Evolutionary conservation across 129 eudicot genomes (phyloP).

Genomic region (Pseudognaphalium luteoalbum): DNA sequence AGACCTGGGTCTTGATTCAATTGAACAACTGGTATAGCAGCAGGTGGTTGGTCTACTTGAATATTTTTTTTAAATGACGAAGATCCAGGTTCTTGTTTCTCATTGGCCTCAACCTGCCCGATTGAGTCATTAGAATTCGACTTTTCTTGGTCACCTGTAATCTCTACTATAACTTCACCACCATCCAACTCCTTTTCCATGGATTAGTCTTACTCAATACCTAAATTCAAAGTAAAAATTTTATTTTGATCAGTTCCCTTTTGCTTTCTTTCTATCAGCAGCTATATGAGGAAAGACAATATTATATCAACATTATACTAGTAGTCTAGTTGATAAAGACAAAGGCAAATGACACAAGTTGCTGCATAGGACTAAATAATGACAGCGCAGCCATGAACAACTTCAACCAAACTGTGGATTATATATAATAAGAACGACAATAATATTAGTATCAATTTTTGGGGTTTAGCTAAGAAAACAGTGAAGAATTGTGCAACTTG

Average conservation of each 20-base stretch:
- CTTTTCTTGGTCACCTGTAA: slow-evolving; percentile 15
- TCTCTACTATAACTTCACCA: slow-evolving; percentile 40
- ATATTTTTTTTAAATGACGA: slow-evolving; percentile 29
- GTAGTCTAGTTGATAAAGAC: slow-evolving; percentile 10
- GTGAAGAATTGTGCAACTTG: slow-evolving; percentile 29
- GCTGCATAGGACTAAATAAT: slow-evolving; percentile 6
- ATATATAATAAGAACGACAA: neutral
- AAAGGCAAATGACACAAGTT: slow-evolving; percentile 24
- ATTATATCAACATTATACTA: neutral
- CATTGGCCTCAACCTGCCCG: slow-evolving; percentile 20
- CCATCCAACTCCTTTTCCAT: slow-evolving; percentile 38
- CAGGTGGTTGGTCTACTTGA: slow-evolving; percentile 22
- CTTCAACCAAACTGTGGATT: slow-evolving; percentile 15
- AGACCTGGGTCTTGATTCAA: slow-evolving; percentile 27
- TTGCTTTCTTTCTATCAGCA: slow-evolving; percentile 13
- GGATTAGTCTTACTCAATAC: slow-evolving; percentile 15
- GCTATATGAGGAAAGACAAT: slow-evolving; percentile 2
- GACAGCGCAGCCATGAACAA: slow-evolving; percentile 30
- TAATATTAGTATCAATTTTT: neutral
- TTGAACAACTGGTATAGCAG: neutral
- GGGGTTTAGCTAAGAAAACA: slow-evolving; percentile 18
- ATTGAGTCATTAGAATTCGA: slow-evolving; percentile 13
- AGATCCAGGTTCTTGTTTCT: slow-evolving; percentile 36
- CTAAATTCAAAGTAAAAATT: neutral
- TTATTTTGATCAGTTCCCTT: neutral